phyloP scores from a whole-genome alignment of 305 asterid species.

The Rubia peregrina region DNA sequence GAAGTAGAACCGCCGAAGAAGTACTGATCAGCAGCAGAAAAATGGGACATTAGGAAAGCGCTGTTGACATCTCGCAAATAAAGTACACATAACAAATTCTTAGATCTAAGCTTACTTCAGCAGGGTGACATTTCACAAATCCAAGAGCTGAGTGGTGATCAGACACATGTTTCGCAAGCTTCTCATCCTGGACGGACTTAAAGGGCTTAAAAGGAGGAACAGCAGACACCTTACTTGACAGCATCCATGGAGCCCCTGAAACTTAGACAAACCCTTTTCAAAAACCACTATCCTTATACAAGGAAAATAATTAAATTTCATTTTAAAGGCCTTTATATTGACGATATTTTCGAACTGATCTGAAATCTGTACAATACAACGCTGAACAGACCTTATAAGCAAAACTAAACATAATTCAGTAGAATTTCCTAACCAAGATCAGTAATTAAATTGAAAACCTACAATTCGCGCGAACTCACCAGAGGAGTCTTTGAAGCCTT shows the following conservation, averaged over 20 bases:
- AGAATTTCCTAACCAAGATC: neutral
- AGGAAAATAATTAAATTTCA: neutral
- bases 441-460: neutral
- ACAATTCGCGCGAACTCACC: constrained; percentile 32
- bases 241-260: constrained; percentile 39
- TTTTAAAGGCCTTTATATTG: neutral
- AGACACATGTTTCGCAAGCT: constrained; percentile 28
- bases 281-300: neutral
- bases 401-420: neutral
- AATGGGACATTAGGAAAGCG: constrained; percentile 23
- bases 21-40: constrained; percentile 31
- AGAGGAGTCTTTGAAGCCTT: constrained; percentile 42
- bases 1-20: constrained; percentile 27
- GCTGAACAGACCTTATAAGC: neutral
- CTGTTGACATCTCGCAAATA: constrained; percentile 10
- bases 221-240: constrained; percentile 38
- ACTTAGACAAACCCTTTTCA: constrained; percentile 16
- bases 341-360: neutral
- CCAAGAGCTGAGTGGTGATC: constrained; percentile 40
- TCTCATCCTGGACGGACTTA: constrained; percentile 41
- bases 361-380: neutral
- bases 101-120: constrained; percentile 20
- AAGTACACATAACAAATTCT: neutral
- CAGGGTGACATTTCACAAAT: constrained; percentile 21
- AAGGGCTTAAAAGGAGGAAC: constrained; percentile 40